Base-by-base conservation (phyloP, 1,284 basidiomycete genomes). In the Naganishia sp. region DNA sequence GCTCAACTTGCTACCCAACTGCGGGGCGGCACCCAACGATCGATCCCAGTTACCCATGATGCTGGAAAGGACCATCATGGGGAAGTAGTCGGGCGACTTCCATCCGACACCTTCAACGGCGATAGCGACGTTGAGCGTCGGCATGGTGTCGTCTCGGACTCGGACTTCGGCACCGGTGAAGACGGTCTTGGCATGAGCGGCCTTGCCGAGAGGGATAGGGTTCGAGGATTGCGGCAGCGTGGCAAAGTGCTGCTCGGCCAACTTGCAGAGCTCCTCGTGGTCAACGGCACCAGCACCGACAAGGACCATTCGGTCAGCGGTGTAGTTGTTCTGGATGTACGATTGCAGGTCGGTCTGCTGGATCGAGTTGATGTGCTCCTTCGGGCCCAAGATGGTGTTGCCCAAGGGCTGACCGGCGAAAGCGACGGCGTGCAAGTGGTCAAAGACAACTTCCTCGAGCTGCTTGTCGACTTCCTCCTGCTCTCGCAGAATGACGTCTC, bases 21-120 rank as follows among this genome's bases (percentile, higher is more conserved):
- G 84, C 45, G 93, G 86, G 13, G 91, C 89, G 55, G 93, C 88
- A 73, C 95, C 95, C 74, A 99, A 88, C 67, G 90, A 92, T 75
- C 96, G 90, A 81, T 99, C 96, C 96, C 96, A 99, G 87, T 98
- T 99, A 72, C 95, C 95, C 81, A 99, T 90, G 83, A 99, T 94
- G 77, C 87, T 89, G 82, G 97, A 93, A 87, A 98, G 92, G 76
- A 94, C 94, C 81, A 98, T 88, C 94, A 99, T 96, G 70, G 94
- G 92, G 88, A 92, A 99, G 85, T 98, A 98, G 83, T 99, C 96
- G 55, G 94, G 94, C 43, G 90, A 93, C 75, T 88, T 90, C 95
- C 95, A 98, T 82, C 92, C 88, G 69, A 96, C 94, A 81, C 96
- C 95, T 81, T 99, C 94, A 55, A 99, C 94, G 61, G 96, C 92